A percentile compares a stretch with the other conserved stretches of the same genome.
phyloP scores from a whole-genome alignment of 495 filamentous ascomycete species.

The Monascus purpureus region DNA sequence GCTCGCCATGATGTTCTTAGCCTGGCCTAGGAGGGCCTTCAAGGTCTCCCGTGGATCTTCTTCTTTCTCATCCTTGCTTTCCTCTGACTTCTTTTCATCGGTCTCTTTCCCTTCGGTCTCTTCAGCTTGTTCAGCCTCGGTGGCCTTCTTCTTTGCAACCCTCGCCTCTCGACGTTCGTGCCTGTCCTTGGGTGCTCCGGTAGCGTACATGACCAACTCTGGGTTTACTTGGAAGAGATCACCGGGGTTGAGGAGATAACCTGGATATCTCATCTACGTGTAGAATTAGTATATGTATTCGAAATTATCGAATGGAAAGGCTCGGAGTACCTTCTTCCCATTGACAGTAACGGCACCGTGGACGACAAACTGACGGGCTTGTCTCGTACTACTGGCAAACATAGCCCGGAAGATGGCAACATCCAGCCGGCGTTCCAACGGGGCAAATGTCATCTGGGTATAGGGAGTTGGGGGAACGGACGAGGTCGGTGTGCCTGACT shows the following conservation, averaged over 20 bases:
- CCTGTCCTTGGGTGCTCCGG: slow-evolving; percentile 54
- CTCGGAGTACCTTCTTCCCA: slow-evolving; percentile 62
- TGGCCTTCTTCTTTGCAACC: slow-evolving; percentile 12
- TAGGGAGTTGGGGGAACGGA: slow-evolving; percentile 48
- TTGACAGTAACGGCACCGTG: slow-evolving; percentile 93
- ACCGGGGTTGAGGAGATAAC: slow-evolving; percentile 91
- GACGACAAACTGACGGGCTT: slow-evolving; percentile 85
- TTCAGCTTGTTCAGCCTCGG: slow-evolving; percentile 9
- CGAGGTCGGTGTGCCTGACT: slow-evolving; percentile 6
- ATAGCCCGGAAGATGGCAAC: slow-evolving; percentile 81
- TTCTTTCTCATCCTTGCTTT: slow-evolving; percentile 12
- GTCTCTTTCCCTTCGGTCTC: slow-evolving; percentile 12
- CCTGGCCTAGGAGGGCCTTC: slow-evolving; percentile 36
- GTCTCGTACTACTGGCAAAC: slow-evolving; percentile 88
- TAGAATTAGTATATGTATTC: neutral
- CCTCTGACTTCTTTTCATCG: slow-evolving; percentile 6
- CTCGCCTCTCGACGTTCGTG: slow-evolving; percentile 30
- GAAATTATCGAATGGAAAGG: neutral
- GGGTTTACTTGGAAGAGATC: slow-evolving; percentile 95
- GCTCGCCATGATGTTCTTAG: slow-evolving; percentile 36
- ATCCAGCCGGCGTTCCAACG: slow-evolving; percentile 79
- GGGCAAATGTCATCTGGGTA: slow-evolving; percentile 85
- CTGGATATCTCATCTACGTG: slow-evolving; percentile 72
- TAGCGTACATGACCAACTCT: slow-evolving; percentile 75
- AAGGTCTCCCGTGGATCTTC: slow-evolving; percentile 30